A percentile compares a stretch with the other conserved stretches of the same genome.
These are phyloP conservation scores for Parachaetomium inaequale DNA, from an alignment of 495 filamentous ascomycete species.

Conservation along the genomic window DNA sequence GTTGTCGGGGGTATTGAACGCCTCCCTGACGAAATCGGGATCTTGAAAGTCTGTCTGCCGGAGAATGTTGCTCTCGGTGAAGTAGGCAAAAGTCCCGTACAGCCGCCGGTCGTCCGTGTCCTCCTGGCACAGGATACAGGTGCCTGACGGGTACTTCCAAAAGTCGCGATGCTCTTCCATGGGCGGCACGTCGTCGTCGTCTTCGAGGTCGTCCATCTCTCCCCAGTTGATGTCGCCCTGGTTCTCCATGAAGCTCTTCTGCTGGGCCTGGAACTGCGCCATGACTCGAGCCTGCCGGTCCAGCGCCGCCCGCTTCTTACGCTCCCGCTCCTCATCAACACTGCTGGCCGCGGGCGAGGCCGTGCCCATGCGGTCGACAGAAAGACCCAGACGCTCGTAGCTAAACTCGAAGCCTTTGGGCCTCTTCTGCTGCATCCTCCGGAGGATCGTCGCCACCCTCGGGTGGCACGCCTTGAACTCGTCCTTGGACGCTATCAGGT, in stretches of 20 bases:
- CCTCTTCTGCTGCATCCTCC: slow-evolving; percentile 77
- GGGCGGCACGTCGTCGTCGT: slow-evolving; percentile 65
- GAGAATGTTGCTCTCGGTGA: slow-evolving; percentile 82
- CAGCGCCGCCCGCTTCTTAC: slow-evolving; percentile 82
- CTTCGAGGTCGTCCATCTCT: slow-evolving; percentile 59
- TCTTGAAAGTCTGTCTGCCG: slow-evolving; percentile 81
- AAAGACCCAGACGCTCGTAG: slow-evolving; percentile 47
- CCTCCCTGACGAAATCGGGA: slow-evolving; percentile 80
- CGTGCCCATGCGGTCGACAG: slow-evolving; percentile 51
- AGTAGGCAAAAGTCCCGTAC: slow-evolving; percentile 86
- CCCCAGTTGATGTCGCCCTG: slow-evolving; percentile 85
- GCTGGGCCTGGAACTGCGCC: slow-evolving; percentile 96
- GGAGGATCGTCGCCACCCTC: slow-evolving; percentile 81
- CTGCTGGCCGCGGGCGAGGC: slow-evolving; percentile 53
- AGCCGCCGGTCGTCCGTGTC: slow-evolving; percentile 85
- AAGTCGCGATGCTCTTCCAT: slow-evolving; percentile 64
- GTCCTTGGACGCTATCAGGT: slow-evolving; percentile 67
- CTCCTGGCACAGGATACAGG: slow-evolving; percentile 94
- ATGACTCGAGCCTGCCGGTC: slow-evolving; percentile 89
- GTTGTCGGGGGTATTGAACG: slow-evolving; percentile 66
- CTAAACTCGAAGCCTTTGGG: slow-evolving; percentile 64
- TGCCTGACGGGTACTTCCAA: slow-evolving; percentile 92
- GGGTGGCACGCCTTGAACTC: slow-evolving; percentile 76
- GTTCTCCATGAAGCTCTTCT: slow-evolving; percentile 85
- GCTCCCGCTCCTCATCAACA: slow-evolving; percentile 67